Percentiles rank a stretch among this genome's conserved stretches.
phyloP scores from a whole-genome alignment of 2,329 filamentous ascomycete species.

The Bertia moriformis region DNA sequence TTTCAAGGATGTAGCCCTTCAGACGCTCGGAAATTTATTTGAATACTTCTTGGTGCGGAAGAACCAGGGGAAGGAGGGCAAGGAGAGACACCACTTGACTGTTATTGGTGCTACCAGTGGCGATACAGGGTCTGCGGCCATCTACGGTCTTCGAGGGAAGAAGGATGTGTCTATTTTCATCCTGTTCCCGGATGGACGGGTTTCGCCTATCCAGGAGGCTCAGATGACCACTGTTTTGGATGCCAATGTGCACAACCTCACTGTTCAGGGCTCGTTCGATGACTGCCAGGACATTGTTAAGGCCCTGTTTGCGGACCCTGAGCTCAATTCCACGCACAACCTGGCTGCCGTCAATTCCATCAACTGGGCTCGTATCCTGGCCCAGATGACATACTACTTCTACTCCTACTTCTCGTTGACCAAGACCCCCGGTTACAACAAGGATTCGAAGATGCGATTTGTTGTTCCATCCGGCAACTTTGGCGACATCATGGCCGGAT shows the following conservation, averaged over 20 bases:
- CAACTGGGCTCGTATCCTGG: constrained; percentile 88
- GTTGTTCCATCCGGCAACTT: constrained; percentile 95
- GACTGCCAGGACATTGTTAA: constrained; percentile 98
- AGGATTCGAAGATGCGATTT: constrained; percentile 61
- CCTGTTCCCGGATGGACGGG: constrained; percentile 76
- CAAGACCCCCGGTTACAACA: constrained; percentile 39
- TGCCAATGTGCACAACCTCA: constrained; percentile 80
- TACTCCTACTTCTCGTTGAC: constrained; percentile 77
- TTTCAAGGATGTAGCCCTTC: constrained; percentile 67
- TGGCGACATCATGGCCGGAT: constrained; percentile 83
- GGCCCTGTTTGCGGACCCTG: constrained; percentile 71
- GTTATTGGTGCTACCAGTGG: constrained; percentile 79
- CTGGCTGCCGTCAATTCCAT: constrained; percentile 93
- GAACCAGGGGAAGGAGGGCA: constrained; percentile 54
- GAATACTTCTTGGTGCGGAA: constrained; percentile 70
- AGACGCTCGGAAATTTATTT: constrained; percentile 92
- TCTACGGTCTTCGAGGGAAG: constrained; percentile 88
- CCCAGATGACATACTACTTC: constrained; percentile 96
- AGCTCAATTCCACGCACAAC: constrained; percentile 68
- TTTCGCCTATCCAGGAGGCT: constrained; percentile 82
- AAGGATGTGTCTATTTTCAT: constrained; percentile 96
- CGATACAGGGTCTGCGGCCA: constrained; percentile 85
- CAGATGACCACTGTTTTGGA: constrained; percentile 95
- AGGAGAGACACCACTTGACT: constrained; percentile 64
- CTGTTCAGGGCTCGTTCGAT: constrained; percentile 82